Base-by-base conservation (phyloP, 2,329 filamentous ascomycete genomes). In the Emergomyces orientalis region DNA sequence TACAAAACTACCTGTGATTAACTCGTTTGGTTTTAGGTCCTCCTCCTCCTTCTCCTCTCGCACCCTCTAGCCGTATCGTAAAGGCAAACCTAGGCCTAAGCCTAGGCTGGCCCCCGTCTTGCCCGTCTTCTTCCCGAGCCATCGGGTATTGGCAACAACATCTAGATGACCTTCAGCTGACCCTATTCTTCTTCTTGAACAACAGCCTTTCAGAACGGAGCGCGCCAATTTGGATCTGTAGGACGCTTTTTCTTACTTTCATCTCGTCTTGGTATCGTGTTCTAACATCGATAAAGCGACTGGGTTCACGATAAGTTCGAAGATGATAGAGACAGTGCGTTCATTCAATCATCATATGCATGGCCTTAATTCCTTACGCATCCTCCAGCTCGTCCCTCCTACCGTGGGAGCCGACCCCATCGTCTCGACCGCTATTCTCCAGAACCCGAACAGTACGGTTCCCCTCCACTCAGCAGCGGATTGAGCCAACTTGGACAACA, bases 221-320 rank as follows among this genome's bases (percentile, higher is more conserved):
- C 74, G 74, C 67, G 73, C 78, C 64, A 77, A 80, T 65, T 68
- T 80, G 65, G 76, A 79, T 70, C 74, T 77, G 78, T 80, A 71
- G 70, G 69, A 62, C 56, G 13, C 60, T 49, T 62, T 49, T 39
- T 25, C 56, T 51, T 17, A 34, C 57, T 51, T 25, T 19, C 22
- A 8, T 19, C 59, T 34, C 19, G 25, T 56, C 25, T 47, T 45
- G 30, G 43, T 19, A 6, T 37, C 55, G 32, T 52, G 56, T 49
- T 30, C 39, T 63, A 52, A n/a, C 45, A 25, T 32, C 55, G 27
- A 17, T 58, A 51, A 66, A 90, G 90, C 72, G 91, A 96, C 81
- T 97, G 92, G 92, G 90, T 96, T 69, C 92, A 97, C 75, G 90
- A 96, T 78, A 89, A 87, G 73, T 96, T 86, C 74, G 89, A 94